phyloP scores from a whole-genome alignment of 768 basidiomycete genomes.

The Jaapia argillacea region DNA sequence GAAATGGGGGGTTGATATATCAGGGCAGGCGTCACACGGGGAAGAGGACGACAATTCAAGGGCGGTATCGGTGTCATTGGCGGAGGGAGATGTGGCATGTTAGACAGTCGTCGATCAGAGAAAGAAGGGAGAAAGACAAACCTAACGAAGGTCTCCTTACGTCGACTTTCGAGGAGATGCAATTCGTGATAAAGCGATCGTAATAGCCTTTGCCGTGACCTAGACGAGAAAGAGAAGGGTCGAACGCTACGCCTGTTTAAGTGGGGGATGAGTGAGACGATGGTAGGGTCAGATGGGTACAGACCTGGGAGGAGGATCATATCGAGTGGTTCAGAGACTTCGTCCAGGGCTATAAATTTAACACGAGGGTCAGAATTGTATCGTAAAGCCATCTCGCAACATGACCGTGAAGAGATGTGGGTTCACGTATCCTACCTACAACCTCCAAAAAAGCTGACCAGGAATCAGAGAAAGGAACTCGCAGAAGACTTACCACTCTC shows the following conservation, averaged over 20 bases:
- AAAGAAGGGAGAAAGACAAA: neutral
- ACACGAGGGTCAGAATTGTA: conserved; percentile 9
- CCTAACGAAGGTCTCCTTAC: conserved; percentile 25
- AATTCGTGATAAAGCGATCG: conserved; percentile 58
- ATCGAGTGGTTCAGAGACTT: conserved; percentile 36
- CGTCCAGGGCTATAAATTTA: conserved; percentile 23
- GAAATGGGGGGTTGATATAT: too few relatives aligned
- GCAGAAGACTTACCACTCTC: conserved; percentile 37
- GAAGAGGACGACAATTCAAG: too few relatives aligned
- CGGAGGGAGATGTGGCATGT: too few relatives aligned
- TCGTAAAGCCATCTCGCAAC: conserved; percentile 5
- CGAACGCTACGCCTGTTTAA: conserved; percentile 64
- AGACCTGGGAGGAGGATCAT: conserved; percentile 61
- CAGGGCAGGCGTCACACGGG: too few relatives aligned
- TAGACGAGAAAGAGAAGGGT: conserved; percentile 53
- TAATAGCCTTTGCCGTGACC: conserved; percentile 84
- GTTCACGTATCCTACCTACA: conserved; percentile 2
- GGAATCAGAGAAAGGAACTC: too few relatives aligned
- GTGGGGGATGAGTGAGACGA: conserved; percentile 3
- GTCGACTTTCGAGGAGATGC: conserved; percentile 25
- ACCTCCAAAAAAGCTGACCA: conserved; percentile 1
- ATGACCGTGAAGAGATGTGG: conserved; percentile 1
- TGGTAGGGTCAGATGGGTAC: conserved; percentile 9
- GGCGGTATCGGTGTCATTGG: too few relatives aligned
- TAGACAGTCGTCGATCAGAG: too few relatives aligned